Evolutionary conservation across 2,329 filamentous ascomycete genomes (phyloP).

Genomic region (Aspergillus carbonarius): DNA sequence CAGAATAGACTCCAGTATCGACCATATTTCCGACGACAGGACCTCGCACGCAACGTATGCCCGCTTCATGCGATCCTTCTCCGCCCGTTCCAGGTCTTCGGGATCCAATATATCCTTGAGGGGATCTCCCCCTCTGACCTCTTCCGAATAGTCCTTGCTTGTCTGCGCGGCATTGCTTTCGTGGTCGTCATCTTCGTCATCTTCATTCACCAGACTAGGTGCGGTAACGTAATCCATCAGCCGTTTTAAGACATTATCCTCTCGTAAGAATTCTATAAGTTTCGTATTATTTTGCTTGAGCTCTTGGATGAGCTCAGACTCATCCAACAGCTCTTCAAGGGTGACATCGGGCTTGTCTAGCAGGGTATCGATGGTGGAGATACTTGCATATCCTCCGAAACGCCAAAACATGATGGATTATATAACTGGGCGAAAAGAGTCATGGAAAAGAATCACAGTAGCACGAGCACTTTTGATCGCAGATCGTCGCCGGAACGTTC

Average conservation of each 20-base stretch:
- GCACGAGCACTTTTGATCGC: constrained; percentile 19
- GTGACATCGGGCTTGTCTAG: constrained; percentile 94
- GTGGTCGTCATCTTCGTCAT: constrained; percentile 53
- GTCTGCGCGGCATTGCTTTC: constrained; percentile 37
- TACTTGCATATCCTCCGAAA: constrained; percentile 97
- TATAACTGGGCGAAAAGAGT: constrained; percentile 34
- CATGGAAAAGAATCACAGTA: constrained; percentile 33
- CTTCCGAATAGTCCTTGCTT: constrained; percentile 30
- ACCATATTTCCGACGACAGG: constrained; percentile 93
- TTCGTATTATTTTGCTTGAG: constrained; percentile 98
- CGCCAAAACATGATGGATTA: constrained; percentile 93
- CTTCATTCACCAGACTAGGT: constrained; percentile 57
- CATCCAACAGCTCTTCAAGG: constrained; percentile 92
- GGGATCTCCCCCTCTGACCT: constrained; percentile 41
- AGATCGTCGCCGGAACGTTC: constrained; percentile 27
- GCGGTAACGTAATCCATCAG: constrained; percentile 91
- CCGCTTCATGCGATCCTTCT: constrained; percentile 90
- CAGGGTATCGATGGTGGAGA: constrained; percentile 93
- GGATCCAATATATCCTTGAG: constrained; percentile 35
- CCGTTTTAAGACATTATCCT: constrained; percentile 78
- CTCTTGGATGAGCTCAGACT: constrained; percentile 94
- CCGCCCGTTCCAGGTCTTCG: constrained; percentile 66
- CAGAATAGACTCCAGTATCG: constrained; percentile 88
- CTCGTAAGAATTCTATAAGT: constrained; percentile 91
- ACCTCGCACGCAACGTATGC: constrained; percentile 92